Conservation (phyloP, 352 stramenopile species). For the Globisporangium nodosum region DNA sequence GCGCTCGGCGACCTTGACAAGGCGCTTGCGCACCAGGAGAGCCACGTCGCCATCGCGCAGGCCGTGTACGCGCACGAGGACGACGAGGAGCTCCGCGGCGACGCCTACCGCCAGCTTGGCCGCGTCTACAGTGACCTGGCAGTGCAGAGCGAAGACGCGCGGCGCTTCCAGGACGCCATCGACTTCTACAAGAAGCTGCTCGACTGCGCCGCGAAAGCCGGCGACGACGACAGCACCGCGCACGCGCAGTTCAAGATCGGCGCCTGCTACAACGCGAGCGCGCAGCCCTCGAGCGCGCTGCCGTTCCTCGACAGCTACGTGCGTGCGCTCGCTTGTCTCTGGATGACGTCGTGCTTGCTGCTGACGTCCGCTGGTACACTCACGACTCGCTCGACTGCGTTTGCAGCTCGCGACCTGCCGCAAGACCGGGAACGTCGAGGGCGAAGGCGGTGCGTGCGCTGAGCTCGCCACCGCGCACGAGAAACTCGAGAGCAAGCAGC, state of each 20-base stretch:
- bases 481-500: conserved; percentile 65
- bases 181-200: conserved; percentile 72
- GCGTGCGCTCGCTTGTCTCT: conserved; percentile 1
- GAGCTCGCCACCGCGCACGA: conserved; percentile 88
- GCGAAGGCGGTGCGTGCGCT: conserved; percentile 80
- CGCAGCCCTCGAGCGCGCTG: conserved; percentile 58
- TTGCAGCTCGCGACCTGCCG: conserved; percentile 45
- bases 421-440: conserved; percentile 52
- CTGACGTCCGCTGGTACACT: neutral
- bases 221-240: conserved; percentile 47
- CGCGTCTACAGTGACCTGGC: conserved; percentile 76
- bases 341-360: neutral
- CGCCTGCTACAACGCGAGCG: conserved; percentile 63
- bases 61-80: conserved; percentile 68
- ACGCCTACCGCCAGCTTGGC: conserved; percentile 62
- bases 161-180: conserved; percentile 42
- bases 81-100: conserved; percentile 38
- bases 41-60: conserved; percentile 68
- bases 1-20: conserved; percentile 59
- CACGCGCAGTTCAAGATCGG: conserved; percentile 76
- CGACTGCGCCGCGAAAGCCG: conserved; percentile 59
- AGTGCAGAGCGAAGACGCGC: conserved; percentile 29
- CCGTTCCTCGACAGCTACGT: conserved; percentile 83
- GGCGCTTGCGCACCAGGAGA: conserved; percentile 78
- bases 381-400: too few species aligned